Evolutionary conservation across 345 rosid species (phyloP), one percentile per base, ranked within the genome.

Genomic region (Linum lewisii): DNA sequence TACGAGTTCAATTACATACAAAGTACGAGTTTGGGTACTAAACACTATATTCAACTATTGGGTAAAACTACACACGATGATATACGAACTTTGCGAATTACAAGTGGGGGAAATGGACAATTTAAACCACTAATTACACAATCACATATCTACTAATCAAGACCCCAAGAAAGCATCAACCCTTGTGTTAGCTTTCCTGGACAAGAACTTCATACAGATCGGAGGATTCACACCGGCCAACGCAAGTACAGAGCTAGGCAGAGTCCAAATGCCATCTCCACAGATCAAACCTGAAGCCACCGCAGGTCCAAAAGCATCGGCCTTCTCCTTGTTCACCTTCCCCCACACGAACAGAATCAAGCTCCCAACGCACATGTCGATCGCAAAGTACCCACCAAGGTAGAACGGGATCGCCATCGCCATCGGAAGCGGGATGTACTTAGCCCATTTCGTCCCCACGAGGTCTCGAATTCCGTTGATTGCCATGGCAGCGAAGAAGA

Each of bases 401-500:
- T 57, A 57, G 60, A 57, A 57, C 21, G 60, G 60, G 18, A 57
- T 57, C 8, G 60, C 60, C 60, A 57, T 57, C 36, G 60, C 60
- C 60, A 57, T 57, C 2, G 60, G 60, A 7, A 57, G 60, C 22
- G 60, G 60, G 3, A 57, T 57, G 44, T 13, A 57, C 44, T 19
- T 26, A 0, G 60, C 60, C 60, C 60, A 11, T 21, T 20, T 25
- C 45, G 32, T 16, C 14, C 60, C 60, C 0, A 57, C 60, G 21
- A 37, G 22, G 44, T 57, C 60, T n/a, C 60, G 18, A 18, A 57
- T 5, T 19, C 60, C 60, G 21, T 57, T 57, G 38, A 57, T 20
- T 6, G 21, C 44, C 19, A 57, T 29, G 19, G 60, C 60, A 1
- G 44, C 60, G 21, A n/a, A 18, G 37, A 81, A 78, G 56, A 75